Evolutionary conservation across 257 asterid species (phyloP).

Genomic region (Coffea eugenioides): DNA sequence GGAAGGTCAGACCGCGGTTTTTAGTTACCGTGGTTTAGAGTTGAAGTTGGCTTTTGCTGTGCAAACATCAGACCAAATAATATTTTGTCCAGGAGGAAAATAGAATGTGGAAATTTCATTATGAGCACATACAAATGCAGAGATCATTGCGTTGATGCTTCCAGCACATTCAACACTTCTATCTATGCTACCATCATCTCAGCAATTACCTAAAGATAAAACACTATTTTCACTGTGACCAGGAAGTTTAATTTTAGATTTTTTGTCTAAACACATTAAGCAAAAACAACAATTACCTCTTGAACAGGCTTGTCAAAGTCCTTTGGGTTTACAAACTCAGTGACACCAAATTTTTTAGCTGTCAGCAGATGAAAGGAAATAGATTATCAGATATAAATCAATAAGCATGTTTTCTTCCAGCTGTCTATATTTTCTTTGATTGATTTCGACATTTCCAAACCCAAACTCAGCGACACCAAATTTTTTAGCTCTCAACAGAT

Average conservation of each 20-base stretch:
- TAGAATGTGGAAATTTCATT: background rate
- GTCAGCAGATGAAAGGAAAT: background rate
- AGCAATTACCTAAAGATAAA: background rate
- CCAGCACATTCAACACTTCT: slow-evolving; percentile 9
- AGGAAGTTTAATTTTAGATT: too few species aligned
- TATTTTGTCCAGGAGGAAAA: too few species aligned
- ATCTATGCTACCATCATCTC: slow-evolving; percentile 1
- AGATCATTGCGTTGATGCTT: background rate
- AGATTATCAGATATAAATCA: background rate
- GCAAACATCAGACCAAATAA: too few species aligned
- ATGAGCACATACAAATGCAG: slow-evolving; percentile 8
- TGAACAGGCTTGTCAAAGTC: background rate
- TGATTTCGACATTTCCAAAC: too few species aligned
- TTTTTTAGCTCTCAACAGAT: background rate
- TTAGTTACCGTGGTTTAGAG: background rate
- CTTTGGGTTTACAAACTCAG: background rate
- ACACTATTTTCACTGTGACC: background rate
- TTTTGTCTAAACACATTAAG: too few species aligned
- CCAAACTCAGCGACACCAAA: background rate
- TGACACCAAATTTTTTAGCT: slow-evolving; percentile 7
- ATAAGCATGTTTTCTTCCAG: too few species aligned
- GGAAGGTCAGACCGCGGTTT: background rate
- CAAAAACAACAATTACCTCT: background rate
- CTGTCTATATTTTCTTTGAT: too few species aligned
- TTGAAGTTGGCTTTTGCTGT: too few species aligned